Conservation (phyloP, 2,329 filamentous ascomycete species). For the Aspergillus fijiensis region DNA sequence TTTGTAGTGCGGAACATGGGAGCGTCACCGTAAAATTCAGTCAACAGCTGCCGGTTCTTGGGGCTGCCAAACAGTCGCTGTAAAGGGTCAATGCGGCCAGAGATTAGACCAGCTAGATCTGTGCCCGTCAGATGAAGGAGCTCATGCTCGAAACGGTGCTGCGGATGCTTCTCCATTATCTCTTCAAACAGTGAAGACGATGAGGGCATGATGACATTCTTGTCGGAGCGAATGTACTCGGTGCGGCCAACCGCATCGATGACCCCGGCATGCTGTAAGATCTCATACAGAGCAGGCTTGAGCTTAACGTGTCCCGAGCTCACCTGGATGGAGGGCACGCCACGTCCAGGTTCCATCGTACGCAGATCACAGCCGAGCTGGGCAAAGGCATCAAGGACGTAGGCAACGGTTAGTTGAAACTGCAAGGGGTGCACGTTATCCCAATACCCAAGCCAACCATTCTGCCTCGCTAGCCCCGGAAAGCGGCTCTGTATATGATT, state of each 20-base stretch:
- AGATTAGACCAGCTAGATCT: slow-evolving; percentile 39
- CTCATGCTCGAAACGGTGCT: slow-evolving; percentile 33
- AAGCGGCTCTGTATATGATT: no score
- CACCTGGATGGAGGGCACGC: neutral
- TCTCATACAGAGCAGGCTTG: neutral
- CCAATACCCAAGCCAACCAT: neutral
- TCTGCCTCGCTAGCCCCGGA: no score
- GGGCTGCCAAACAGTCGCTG: slow-evolving; percentile 41
- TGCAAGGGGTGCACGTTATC: neutral
- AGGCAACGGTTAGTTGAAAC: neutral
- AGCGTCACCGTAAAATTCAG: slow-evolving; percentile 39
- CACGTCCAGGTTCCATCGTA: neutral
- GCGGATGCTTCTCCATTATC: slow-evolving; percentile 17
- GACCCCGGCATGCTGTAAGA: slow-evolving; percentile 6
- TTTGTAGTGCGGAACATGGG: slow-evolving; percentile 26
- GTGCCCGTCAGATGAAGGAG: slow-evolving; percentile 37
- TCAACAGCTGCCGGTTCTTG: slow-evolving; percentile 30
- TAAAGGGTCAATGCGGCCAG: slow-evolving; percentile 38
- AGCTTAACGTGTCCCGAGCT: neutral
- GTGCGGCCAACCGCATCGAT: slow-evolving; percentile 12
- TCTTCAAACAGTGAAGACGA: no score
- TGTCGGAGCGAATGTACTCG: no score
- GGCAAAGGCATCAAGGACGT: slow-evolving; percentile 7
- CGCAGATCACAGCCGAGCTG: neutral
- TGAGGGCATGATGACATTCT: no score